These are phyloP conservation scores for Pseudogymnoascus sp. DNA, from an alignment of 2,329 filamentous ascomycete species.

Conservation along the genomic window DNA sequence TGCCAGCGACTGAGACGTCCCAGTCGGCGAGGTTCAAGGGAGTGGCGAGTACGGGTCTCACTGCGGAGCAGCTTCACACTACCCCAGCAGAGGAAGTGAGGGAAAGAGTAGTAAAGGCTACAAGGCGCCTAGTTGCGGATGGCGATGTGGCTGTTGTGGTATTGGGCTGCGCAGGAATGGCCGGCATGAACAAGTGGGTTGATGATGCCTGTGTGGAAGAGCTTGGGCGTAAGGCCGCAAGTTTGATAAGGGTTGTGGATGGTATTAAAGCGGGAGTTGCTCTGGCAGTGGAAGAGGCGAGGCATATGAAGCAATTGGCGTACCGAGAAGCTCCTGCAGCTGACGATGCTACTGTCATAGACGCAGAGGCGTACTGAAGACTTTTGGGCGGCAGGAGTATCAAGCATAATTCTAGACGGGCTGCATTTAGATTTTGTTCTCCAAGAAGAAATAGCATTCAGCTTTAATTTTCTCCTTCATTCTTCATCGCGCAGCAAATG, in stretches of 20 bases:
- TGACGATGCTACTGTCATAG: neutral
- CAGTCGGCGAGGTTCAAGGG: slow-evolving; percentile 54
- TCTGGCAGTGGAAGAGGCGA: slow-evolving; percentile 11
- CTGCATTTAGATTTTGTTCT: neutral
- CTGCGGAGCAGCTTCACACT: slow-evolving; percentile 70
- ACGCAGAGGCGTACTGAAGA: neutral
- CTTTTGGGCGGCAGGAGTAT: no score
- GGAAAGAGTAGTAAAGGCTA: slow-evolving; percentile 59
- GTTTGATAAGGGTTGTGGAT: slow-evolving; percentile 63
- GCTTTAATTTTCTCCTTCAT: neutral
- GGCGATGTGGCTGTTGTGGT: slow-evolving; percentile 59
- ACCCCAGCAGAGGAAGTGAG: slow-evolving; percentile 55
- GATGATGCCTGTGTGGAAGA: slow-evolving; percentile 57
- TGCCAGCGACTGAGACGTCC: slow-evolving; percentile 21
- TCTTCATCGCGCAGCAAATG: slow-evolving; percentile 1
- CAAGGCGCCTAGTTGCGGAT: slow-evolving; percentile 52
- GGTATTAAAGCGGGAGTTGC: slow-evolving; percentile 62
- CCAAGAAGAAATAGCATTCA: neutral
- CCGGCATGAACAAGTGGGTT: slow-evolving; percentile 71
- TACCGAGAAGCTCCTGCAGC: neutral
- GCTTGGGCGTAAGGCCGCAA: slow-evolving; percentile 50
- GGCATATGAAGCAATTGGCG: neutral
- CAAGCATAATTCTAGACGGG: neutral
- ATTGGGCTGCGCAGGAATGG: slow-evolving; percentile 88
- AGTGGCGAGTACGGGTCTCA: slow-evolving; percentile 73